Evolutionary conservation across 2,329 filamentous ascomycete genomes (phyloP).

Genomic region (Calycina herbarum): DNA sequence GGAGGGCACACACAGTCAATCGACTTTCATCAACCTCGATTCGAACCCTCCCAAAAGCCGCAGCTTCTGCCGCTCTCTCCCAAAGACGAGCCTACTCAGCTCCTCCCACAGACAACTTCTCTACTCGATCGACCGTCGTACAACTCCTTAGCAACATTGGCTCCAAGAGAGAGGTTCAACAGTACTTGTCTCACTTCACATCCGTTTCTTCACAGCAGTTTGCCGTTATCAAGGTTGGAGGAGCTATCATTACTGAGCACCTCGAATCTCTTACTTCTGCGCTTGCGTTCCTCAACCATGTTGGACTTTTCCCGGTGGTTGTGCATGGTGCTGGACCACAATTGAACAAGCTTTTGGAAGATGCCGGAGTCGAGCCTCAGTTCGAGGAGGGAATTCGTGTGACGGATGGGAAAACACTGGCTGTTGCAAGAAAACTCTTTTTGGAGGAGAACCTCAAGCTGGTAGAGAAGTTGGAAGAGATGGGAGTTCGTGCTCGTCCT

Average conservation of each 20-base stretch:
- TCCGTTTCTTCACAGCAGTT: constrained; percentile 97
- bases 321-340: constrained; percentile 95
- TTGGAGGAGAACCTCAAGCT: constrained; percentile 93
- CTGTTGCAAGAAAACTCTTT: constrained; percentile 88
- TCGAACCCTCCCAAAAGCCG: constrained; percentile 33
- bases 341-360: constrained; percentile 86
- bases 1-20: constrained; percentile 32
- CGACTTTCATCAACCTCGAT: constrained; percentile 30
- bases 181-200: constrained; percentile 96
- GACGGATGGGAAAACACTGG: constrained; percentile 92
- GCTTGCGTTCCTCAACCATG: constrained; percentile 88
- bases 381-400: constrained; percentile 96
- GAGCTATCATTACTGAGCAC: constrained; percentile 92
- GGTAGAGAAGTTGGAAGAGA: constrained; percentile 82
- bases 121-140: constrained; percentile 77
- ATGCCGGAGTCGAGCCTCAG: constrained; percentile 88
- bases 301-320: constrained; percentile 91
- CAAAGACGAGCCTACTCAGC: constrained; percentile 36
- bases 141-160: constrained; percentile 94
- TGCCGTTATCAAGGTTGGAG: constrained; percentile 96
- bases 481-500: constrained; percentile 85
- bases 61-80: constrained; percentile 28
- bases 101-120: constrained; percentile 34
- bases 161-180: constrained; percentile 93
- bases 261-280: constrained; percentile 88